Evolutionary conservation across 352 stramenopile species (phyloP), one percentile per base, ranked within the genome.

Genomic region (Phytophthora multivora): DNA sequence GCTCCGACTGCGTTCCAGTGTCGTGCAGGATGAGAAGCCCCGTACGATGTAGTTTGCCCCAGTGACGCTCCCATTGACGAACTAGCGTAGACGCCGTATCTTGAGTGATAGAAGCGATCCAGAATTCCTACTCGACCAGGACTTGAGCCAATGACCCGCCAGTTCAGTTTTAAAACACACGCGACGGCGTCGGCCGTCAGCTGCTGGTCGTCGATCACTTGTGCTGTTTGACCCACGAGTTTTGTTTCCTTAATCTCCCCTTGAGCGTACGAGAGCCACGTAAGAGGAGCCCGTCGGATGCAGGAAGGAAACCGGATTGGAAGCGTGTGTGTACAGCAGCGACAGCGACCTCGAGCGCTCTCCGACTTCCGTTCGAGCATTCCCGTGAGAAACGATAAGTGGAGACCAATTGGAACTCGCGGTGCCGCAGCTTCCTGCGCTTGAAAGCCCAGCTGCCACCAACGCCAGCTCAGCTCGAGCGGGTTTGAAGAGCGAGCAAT

Each of bases 111-210:
- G 60, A 26, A 36, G 60, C 43, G 9, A 78, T 42, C 81, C 79
- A 90, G 18, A 84, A 59, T 25, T 73, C 66, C 52, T 90, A 15
- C 63, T 72, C 9, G 76, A 63, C 73, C 79, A 88, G 5, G 81
- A 89, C 11, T 66, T 30, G 3, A 90, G 11, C 81, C 81, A 90
- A 45, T 88, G 71, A 0, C 59, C 66, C 6, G 80, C 59, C 4
- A 73, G 48, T 25, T 87, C 63, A 13, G n/a, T n/a, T n/a, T n/a
- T n/a, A 83, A 50, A 0, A 68, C 62, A 35, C 81, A 90, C 5
- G 58, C 75, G 5, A 76, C 57, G 0, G 66, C 66, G 0, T 40
- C 46, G 10, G 19, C 58, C 8, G 48, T 12, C 3, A 81, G 18
- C 4, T 64, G 30, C 23, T 60, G 33, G 16, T 63, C 16, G 28